phyloP scores from a whole-genome alignment of 73 alveolate genomes.

The Symbiodinium natans region DNA sequence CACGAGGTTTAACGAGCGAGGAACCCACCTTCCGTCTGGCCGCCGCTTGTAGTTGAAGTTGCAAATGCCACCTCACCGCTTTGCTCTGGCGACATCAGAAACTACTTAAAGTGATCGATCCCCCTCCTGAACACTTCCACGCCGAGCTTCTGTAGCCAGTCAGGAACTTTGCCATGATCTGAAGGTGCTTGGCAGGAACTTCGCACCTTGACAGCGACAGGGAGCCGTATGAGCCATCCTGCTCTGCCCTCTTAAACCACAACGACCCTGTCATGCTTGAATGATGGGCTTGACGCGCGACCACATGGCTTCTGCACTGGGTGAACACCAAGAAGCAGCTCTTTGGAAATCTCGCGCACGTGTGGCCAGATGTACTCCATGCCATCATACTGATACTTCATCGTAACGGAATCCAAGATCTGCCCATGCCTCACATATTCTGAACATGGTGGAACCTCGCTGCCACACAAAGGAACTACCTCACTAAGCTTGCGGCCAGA shows the following conservation, averaged over 20 bases:
- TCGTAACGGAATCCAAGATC: neutral
- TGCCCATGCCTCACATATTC: neutral
- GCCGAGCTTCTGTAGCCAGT: neutral
- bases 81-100: too few relatives aligned
- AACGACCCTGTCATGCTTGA: too few relatives aligned
- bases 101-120: too few relatives aligned
- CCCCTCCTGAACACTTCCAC: too few relatives aligned
- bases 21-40: neutral
- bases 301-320: too few relatives aligned
- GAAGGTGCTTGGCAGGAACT: neutral
- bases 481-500: neutral
- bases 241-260: neutral
- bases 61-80: neutral
- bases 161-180: neutral
- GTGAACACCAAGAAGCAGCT: neutral
- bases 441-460: neutral
- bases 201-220: conserved; percentile 1
- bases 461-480: too few relatives aligned
- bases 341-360: neutral
- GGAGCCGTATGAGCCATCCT: too few relatives aligned
- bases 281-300: too few relatives aligned
- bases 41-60: neutral
- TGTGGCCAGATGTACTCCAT: neutral
- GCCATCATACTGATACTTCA: neutral
- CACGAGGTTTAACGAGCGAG: too few relatives aligned